Percentiles rank a stretch among this genome's conserved stretches.
These are phyloP conservation scores for Begonia peltatifolia DNA, from an alignment of 306 rosid genomes.

Conservation along the genomic window DNA sequence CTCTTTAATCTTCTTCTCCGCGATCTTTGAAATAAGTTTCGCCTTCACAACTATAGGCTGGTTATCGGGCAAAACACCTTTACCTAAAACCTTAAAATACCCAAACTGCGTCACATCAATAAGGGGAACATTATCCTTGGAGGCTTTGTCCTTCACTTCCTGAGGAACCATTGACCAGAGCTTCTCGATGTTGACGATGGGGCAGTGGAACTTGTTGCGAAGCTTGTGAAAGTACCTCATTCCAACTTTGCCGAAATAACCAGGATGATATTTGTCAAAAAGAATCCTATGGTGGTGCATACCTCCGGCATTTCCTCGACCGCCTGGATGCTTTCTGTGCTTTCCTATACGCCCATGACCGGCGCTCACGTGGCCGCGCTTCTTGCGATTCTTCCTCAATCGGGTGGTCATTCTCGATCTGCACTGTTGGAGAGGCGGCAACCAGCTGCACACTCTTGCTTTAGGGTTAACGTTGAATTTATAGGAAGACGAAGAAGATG, in stretches of 20 bases:
- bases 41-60: constrained; percentile 66
- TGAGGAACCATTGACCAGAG: constrained; percentile 53
- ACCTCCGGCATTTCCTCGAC: constrained; percentile 80
- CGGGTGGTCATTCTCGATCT: constrained; percentile 52
- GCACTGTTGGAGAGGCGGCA: too few species aligned
- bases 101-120: constrained; percentile 55
- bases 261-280: constrained; percentile 75
- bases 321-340: constrained; percentile 75
- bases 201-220: constrained; percentile 50
- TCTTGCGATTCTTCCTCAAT: constrained; percentile 77
- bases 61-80: constrained; percentile 38
- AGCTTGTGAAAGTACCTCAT: constrained; percentile 75
- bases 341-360: constrained; percentile 73
- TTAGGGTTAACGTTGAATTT: constrained; percentile 4
- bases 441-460: too few species aligned
- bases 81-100: constrained; percentile 56
- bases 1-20: constrained; percentile 78
- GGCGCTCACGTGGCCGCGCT: constrained; percentile 87
- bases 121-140: constrained; percentile 39
- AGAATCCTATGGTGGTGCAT: constrained; percentile 86
- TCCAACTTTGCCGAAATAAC: constrained; percentile 71
- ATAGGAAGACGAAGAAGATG: background rate
- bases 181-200: constrained; percentile 64
- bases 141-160: constrained; percentile 51
- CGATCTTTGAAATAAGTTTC: constrained; percentile 52